Evolutionary conservation across 495 filamentous ascomycete genomes (phyloP).

Genomic region (Xylaria cubensis): DNA sequence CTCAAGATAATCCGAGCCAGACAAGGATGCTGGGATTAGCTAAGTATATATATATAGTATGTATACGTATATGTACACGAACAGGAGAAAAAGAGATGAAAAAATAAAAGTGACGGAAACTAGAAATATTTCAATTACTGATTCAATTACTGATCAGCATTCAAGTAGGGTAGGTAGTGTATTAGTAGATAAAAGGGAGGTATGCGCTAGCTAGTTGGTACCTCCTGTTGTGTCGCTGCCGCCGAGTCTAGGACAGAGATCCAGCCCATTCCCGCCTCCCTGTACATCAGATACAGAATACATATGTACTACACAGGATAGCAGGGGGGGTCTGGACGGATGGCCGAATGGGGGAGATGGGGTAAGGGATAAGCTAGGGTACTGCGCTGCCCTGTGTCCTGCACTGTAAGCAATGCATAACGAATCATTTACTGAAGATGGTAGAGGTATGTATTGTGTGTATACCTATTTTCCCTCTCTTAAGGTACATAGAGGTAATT

Average conservation of each 20-base stretch:
- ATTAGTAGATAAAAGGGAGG: background rate
- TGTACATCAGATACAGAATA: background rate
- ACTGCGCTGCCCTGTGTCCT: background rate
- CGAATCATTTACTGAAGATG: background rate
- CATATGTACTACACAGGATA: background rate
- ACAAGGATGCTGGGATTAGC: background rate
- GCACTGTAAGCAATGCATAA: conserved; percentile 1
- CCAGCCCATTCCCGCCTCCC: conserved; percentile 3
- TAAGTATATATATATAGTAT: conserved; percentile 9
- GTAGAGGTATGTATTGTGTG: background rate
- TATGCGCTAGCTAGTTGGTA: background rate
- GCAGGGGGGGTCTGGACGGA: background rate
- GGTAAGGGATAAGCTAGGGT: conserved; percentile 2
- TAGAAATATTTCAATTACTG: conserved; percentile 12
- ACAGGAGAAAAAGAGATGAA: background rate
- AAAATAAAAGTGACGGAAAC: background rate
- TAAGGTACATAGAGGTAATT: background rate
- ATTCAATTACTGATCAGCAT: conserved; percentile 18
- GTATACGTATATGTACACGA: background rate
- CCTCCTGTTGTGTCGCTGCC: conserved; percentile 1
- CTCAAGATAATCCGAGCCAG: background rate
- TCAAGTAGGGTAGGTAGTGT: background rate
- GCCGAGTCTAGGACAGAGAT: background rate
- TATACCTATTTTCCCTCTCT: background rate
- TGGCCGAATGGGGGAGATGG: background rate